phyloP scores from a whole-genome alignment of 345 rosid species.

The Arabis alpina region DNA sequence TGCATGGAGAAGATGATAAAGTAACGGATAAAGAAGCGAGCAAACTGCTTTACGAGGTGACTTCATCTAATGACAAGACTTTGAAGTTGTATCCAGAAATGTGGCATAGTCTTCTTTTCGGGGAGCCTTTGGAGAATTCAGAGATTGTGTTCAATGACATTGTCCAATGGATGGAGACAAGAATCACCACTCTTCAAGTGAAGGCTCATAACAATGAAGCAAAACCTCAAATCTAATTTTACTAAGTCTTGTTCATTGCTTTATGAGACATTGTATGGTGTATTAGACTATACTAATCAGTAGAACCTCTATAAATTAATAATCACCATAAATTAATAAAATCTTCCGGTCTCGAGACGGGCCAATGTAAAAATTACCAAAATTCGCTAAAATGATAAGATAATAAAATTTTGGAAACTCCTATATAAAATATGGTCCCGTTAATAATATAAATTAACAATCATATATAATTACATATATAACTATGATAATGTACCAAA shows the following conservation, averaged over 20 bases:
- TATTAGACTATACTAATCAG: no score
- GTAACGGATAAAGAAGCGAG: constrained; percentile 74
- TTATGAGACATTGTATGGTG: no score
- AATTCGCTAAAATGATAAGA: no score
- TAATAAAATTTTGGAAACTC: no score
- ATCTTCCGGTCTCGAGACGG: no score
- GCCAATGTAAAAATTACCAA: no score
- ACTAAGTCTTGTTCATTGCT: constrained; percentile 4
- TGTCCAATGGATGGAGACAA: constrained; percentile 65
- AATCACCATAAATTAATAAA: no score
- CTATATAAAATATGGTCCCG: no score
- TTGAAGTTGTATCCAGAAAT: constrained; percentile 76
- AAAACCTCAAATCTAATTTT: constrained; percentile 26
- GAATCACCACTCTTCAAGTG: constrained; percentile 41
- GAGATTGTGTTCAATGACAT: constrained; percentile 72
- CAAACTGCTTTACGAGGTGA: constrained; percentile 52
- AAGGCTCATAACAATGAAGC: constrained; percentile 30
- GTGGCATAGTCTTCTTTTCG: constrained; percentile 95
- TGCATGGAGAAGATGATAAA: constrained; percentile 86
- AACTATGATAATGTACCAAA: no score
- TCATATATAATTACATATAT: no score
- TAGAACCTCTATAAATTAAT: no score
- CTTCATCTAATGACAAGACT: constrained; percentile 72
- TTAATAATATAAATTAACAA: no score
- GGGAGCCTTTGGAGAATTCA: constrained; percentile 66